phyloP scores from a whole-genome alignment of 1,139 yeast genomes.

The Blastobotrys persicus region DNA sequence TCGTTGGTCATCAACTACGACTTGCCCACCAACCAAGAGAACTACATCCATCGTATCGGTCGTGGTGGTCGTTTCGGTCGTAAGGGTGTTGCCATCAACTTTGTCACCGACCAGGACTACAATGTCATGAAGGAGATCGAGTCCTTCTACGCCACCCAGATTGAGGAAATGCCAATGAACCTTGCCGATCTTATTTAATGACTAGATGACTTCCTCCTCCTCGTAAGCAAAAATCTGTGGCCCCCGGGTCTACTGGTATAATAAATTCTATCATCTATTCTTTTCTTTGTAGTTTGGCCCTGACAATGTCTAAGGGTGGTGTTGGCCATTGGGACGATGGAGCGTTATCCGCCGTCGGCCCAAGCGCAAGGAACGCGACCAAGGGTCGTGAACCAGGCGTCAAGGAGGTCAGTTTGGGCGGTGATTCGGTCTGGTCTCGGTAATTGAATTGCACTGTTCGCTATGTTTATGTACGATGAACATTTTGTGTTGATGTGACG shows the following conservation, averaged over 20 bases:
- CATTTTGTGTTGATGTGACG: too few relatives aligned
- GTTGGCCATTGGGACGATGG: too few relatives aligned
- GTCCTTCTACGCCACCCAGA: constrained; percentile 69
- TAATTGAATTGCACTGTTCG: too few relatives aligned
- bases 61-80: constrained; percentile 95
- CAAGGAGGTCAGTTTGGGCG: too few relatives aligned
- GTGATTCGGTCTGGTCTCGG: too few relatives aligned
- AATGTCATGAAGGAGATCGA: constrained; percentile 66
- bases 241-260: background rate
- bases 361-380: too few relatives aligned
- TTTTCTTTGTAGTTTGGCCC: too few relatives aligned
- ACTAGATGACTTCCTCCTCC: background rate
- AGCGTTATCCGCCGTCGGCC: too few relatives aligned
- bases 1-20: constrained; percentile 92
- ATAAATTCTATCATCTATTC: background rate
- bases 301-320: too few relatives aligned
- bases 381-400: too few relatives aligned
- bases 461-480: too few relatives aligned
- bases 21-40: constrained; percentile 79
- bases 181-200: constrained; percentile 20
- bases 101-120: constrained; percentile 70
- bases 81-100: constrained; percentile 91
- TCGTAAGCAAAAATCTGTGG: background rate
- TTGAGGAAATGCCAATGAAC: constrained; percentile 86
- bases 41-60: constrained; percentile 91